A percentile compares a stretch with the other conserved stretches of the same genome.
Evolutionary conservation across 1,284 basidiomycete species (phyloP).

Genomic region (Ceraceosorus bombacis): DNA sequence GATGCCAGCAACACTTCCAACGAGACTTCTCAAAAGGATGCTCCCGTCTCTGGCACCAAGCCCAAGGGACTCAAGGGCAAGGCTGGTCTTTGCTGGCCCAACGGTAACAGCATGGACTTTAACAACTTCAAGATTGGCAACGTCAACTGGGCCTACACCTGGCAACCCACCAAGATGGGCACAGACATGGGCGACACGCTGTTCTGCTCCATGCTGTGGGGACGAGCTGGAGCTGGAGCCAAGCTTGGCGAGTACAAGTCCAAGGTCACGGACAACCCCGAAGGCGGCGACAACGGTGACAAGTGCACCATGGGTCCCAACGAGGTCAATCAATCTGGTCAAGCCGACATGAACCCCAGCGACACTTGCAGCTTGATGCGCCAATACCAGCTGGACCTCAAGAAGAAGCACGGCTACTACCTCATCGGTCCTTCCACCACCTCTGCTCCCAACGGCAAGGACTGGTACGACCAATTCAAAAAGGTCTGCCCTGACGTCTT

Average conservation of each 20-base stretch:
- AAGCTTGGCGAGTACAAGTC: constrained; percentile 25
- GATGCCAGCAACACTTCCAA: not conserved
- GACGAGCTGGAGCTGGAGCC: constrained; percentile 10
- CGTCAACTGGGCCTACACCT: constrained; percentile 39
- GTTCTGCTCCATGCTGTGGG: constrained; percentile 45
- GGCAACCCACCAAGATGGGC: constrained; percentile 26
- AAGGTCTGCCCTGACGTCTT: constrained; percentile 25
- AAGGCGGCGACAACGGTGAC: constrained; percentile 26
- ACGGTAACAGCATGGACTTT: constrained; percentile 31
- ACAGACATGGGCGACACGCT: constrained; percentile 25
- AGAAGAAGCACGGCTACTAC: constrained; percentile 32
- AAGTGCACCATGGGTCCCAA: constrained; percentile 42
- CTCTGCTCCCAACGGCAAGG: constrained; percentile 25
- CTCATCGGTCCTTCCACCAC: constrained; percentile 37
- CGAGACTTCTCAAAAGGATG: not conserved
- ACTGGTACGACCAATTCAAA: constrained; percentile 34
- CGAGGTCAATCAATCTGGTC: constrained; percentile 37
- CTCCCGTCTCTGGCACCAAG: not conserved
- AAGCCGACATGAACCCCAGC: constrained; percentile 27
- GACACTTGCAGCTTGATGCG: constrained; percentile 33
- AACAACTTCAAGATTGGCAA: constrained; percentile 23
- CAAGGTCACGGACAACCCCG: constrained; percentile 26
- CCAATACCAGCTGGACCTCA: constrained; percentile 30
- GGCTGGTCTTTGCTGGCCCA: constrained; percentile 37
- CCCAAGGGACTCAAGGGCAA: constrained; percentile 18